phyloP scores from a whole-genome alignment of 768 basidiomycete genomes.

The Boletus tylopilopsis region DNA sequence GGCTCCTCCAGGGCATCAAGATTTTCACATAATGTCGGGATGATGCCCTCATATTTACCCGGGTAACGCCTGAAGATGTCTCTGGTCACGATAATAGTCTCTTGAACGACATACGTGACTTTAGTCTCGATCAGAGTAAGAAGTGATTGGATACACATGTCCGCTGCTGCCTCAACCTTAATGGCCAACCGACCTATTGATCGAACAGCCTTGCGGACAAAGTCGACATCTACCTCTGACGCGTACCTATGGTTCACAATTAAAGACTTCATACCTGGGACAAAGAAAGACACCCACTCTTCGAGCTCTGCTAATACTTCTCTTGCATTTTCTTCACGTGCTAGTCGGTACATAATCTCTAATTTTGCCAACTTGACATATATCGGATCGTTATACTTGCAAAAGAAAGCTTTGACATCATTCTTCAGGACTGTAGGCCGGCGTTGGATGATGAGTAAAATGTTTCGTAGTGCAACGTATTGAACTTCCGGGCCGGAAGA shows the following conservation, averaged over 20 bases:
- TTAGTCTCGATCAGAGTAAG: constrained; percentile 88
- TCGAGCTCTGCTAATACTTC: constrained; percentile 94
- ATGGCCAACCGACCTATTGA: constrained; percentile 98
- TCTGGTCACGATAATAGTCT: constrained; percentile 95
- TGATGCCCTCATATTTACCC: constrained; percentile 93
- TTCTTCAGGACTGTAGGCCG: constrained; percentile 89
- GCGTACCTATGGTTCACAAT: constrained; percentile 66
- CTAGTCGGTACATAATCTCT: constrained; percentile 98
- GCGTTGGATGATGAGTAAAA: constrained; percentile 94
- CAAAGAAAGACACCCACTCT: constrained; percentile 55
- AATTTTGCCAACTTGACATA: constrained; percentile 98
- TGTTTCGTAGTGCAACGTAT: constrained; percentile 96
- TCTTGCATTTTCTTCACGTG: constrained; percentile 88
- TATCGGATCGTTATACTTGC: constrained; percentile 99
- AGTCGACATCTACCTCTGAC: constrained; percentile 96
- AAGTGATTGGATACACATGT: constrained; percentile 84
- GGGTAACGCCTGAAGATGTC: constrained; percentile 98
- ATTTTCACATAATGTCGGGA: constrained; percentile 89
- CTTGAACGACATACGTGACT: constrained; percentile 95
- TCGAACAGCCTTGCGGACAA: constrained; percentile 95
- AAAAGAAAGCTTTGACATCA: constrained; percentile 99
- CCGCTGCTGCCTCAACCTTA: constrained; percentile 88
- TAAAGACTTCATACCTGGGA: neutral
- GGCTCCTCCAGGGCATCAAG: constrained; percentile 91
- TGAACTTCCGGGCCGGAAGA: constrained; percentile 99